Evolutionary conservation across 2,329 filamentous ascomycete species (phyloP), one percentile per base, ranked within the genome.

Genomic region (Shiraia bambusicola): DNA sequence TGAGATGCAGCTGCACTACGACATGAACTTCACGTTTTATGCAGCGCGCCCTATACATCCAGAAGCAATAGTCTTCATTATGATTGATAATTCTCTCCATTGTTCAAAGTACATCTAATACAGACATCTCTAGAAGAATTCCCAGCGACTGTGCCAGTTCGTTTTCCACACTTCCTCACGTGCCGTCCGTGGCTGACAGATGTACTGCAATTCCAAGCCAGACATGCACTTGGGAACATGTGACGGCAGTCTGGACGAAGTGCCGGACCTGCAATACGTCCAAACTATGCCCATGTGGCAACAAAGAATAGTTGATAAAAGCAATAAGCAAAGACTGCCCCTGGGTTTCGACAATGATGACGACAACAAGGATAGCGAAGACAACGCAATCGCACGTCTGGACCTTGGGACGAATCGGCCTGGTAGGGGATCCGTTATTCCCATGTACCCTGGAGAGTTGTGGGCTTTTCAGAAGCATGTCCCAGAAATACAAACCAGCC

Each of bases 381-480:
- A 15, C 6, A 5, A 5, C 10, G 28, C 12, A 5, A n/a, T 29
- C 4, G 11, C 28, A 4, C 4, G 19, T 4, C 8, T 11, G 14
- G 16, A 9, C 22, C 13, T 11, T 16, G 22, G 8, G 22, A 24
- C 3, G 27, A 12, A 2, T 11, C 6, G 13, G 19, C 34, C 2
- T 13, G 15, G 4, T 26, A 34, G 19, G 14, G 17, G 31, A 15
- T 4, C 4, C 26, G 35, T 17, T 6, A 6, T 19, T n/a, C 40
- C 26, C 15, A 30, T n/a, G 16, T 8, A 43, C 38, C 25, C 29
- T 11, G 40, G 38, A 15, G 40, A 38, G 15, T 34, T 34, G 16
- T 43, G 40, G 40, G 25, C 25, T 5, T 43, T 43, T 19, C 16
- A 38, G 3, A 43, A 34, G n/a, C 40, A 39, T 2, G 33, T 43